These are phyloP conservation scores for Phialophora chinensis DNA, from an alignment of 2,329 filamentous ascomycete species.

Conservation along the genomic window DNA sequence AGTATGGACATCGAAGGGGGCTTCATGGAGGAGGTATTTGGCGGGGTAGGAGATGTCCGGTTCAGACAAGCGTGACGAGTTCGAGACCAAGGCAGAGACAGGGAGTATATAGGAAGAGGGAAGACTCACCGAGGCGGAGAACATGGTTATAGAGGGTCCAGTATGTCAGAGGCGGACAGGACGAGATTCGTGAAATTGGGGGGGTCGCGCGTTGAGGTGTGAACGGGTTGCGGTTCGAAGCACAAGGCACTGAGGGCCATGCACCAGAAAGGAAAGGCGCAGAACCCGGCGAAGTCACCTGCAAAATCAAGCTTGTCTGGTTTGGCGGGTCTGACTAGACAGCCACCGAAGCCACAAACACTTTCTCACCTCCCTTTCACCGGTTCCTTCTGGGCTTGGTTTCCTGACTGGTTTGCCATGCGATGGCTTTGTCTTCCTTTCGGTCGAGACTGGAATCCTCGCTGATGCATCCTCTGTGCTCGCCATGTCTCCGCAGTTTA, in stretches of 20 bases:
- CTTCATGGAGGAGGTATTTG: conserved; percentile 29
- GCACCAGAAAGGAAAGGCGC: conserved; percentile 13
- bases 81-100: conserved; percentile 23
- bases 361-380: conserved; percentile 8
- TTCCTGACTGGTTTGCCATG: background rate
- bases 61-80: conserved; percentile 15
- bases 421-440: background rate
- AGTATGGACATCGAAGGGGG: conserved; percentile 34
- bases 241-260: conserved; percentile 2
- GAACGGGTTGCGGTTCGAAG: conserved; percentile 23
- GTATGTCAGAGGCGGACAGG: conserved; percentile 29
- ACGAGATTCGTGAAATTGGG: conserved; percentile 26
- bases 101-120: conserved; percentile 22
- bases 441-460: background rate
- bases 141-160: conserved; percentile 35
- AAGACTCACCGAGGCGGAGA: conserved; percentile 37
- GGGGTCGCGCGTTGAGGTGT: conserved; percentile 25
- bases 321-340: background rate
- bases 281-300: background rate
- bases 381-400: background rate
- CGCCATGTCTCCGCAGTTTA: background rate
- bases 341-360: background rate
- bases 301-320: background rate
- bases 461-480: background rate
- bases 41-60: conserved; percentile 27